phyloP scores from a whole-genome alignment of 1,284 basidiomycete genomes.

The Malassezia arunalokei region DNA sequence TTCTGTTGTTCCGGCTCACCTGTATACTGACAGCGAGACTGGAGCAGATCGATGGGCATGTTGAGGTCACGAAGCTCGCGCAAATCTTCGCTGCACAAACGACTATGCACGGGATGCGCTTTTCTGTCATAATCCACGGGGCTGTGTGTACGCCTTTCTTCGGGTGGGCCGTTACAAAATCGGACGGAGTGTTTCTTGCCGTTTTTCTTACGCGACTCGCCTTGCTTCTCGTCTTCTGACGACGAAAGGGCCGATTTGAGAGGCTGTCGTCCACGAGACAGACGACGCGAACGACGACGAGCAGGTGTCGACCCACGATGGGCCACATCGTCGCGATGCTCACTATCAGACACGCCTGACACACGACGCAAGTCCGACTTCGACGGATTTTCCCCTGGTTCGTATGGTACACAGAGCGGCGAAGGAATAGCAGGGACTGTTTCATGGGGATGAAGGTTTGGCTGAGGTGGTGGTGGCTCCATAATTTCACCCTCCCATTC shows the following conservation, averaged over 20 bases:
- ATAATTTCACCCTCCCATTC: slow-evolving; percentile 27
- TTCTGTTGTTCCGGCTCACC: not conserved
- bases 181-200: slow-evolving; percentile 22
- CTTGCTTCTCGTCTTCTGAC: slow-evolving; percentile 26
- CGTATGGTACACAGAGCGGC: slow-evolving; percentile 31
- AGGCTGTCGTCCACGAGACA: slow-evolving; percentile 17
- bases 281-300: slow-evolving; percentile 13
- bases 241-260: slow-evolving; percentile 29
- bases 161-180: slow-evolving; percentile 34
- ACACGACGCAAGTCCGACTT: not conserved
- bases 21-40: slow-evolving; percentile 26
- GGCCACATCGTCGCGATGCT: not conserved
- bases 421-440: slow-evolving; percentile 35
- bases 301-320: not conserved
- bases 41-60: slow-evolving; percentile 40
- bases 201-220: slow-evolving; percentile 13
- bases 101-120: slow-evolving; percentile 35
- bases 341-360: not conserved
- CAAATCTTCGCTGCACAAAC: slow-evolving; percentile 36
- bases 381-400: not conserved
- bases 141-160: slow-evolving; percentile 38
- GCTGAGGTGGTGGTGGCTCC: slow-evolving; percentile 24
- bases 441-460: slow-evolving; percentile 28
- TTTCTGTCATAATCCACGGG: slow-evolving; percentile 45
- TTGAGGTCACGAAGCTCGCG: slow-evolving; percentile 40